Evolutionary conservation across 192 early-diverging fungal genomes (phyloP), one percentile per base, ranked within the genome.

Genomic region (Coemansia sp.): DNA sequence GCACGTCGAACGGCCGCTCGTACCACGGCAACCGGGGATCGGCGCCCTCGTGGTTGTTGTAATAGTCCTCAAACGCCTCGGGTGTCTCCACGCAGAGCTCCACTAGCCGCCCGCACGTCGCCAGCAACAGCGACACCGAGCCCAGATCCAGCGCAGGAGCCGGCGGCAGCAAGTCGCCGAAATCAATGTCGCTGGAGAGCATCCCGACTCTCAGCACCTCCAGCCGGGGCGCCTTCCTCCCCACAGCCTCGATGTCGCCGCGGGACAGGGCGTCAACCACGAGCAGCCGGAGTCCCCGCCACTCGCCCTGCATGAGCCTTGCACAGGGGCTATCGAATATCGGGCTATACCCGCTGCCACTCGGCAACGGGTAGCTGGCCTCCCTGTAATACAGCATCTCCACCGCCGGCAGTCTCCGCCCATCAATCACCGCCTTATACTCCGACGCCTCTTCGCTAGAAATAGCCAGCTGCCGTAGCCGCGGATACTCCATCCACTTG

Each of bases 71-170:
- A 31, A 63, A 70, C 21, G 37, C 26, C 53, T 69, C 64, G 1
- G 74, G 74, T 24, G 59, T 58, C 43, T 70, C 67, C 16, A 76
- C 21, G 33, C 74, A 57, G 16, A 76, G 39, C 10, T 76, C 69
- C 0, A 46, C 24, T 21, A 76, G 62, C 20, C 14, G 16, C 46
- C 55, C n/a, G 13, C 68, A 67, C 20, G 45, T 26, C 13, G 23
- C 16, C 6, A 76, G 37, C 9, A 76, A n/a, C 16, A n/a, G 7
- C 3, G 31, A 31, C 3, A 67, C 5, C 46, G 63, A 18, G n/a
- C 34, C 46, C 14, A 65, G 7, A 2, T 33, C 50, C 13, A 62
- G 65, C n/a, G 51, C 66, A 0, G 68, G 35, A n/a, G n/a, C n/a
- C 20, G 66, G 60, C 53, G 36, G n/a, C 18, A 21, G 10, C 6